Conservation (phyloP, 2,329 filamentous ascomycete genomes). For the Alternaria metachromatica region DNA sequence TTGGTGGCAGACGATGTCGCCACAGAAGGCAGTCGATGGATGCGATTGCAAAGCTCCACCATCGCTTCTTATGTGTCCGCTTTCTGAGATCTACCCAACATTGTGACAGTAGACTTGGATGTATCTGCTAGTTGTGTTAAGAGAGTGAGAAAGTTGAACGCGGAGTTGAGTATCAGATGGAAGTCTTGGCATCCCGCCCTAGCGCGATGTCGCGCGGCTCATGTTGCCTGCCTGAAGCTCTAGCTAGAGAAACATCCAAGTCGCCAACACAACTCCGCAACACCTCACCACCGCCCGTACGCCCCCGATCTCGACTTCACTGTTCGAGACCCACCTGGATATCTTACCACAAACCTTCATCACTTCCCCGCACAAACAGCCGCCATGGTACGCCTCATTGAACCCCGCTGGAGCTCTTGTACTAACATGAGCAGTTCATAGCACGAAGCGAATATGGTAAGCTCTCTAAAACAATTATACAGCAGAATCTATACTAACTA, state of each 20-base stretch:
- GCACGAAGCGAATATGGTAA: conserved; percentile 99
- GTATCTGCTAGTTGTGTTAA: background rate
- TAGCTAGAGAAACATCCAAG: conserved; percentile 29
- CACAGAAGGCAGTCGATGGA: background rate
- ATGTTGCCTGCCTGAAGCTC: conserved; percentile 42
- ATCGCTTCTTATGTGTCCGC: too few relatives aligned
- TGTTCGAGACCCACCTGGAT: background rate
- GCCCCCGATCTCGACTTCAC: background rate
- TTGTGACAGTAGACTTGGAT: too few relatives aligned
- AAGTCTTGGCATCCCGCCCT: conserved; percentile 28
- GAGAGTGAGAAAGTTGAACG: background rate
- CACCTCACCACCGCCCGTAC: background rate
- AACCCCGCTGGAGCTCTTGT: conserved; percentile 39
- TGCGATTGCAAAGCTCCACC: background rate
- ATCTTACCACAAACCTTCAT: background rate
- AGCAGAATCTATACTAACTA: conserved; percentile 23
- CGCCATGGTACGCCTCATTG: conserved; percentile 42
- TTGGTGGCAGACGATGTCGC: background rate
- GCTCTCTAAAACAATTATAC: conserved; percentile 37
- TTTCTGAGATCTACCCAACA: rapidly evolving
- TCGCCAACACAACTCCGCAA: conserved; percentile 16
- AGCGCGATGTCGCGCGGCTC: conserved; percentile 28
- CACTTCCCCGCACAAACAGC: conserved; percentile 14
- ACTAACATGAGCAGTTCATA: conserved; percentile 74
- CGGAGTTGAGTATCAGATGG: background rate